Evolutionary conservation across 441 rosid genomes (phyloP).

Genomic region (Gossypium aridum): DNA sequence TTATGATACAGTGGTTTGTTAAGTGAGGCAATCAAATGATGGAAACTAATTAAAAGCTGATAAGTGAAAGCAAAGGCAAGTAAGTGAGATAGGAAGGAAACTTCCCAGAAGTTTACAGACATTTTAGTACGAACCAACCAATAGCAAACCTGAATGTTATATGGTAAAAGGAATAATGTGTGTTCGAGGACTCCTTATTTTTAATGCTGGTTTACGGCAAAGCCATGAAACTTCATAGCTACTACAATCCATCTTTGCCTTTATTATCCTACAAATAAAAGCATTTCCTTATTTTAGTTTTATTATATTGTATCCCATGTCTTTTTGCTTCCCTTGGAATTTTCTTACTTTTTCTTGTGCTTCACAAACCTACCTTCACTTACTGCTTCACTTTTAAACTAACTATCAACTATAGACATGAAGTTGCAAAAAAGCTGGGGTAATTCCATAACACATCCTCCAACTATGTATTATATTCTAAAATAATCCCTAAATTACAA

Average conservation of each 20-base stretch:
- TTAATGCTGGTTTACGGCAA: not conserved
- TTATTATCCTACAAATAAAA: not conserved
- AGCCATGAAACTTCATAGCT: conserved; percentile 34
- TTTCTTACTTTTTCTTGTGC: too few relatives aligned
- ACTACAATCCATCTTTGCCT: conserved; percentile 15
- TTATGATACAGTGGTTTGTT: not conserved
- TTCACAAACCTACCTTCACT: too few relatives aligned
- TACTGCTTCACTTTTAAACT: too few relatives aligned
- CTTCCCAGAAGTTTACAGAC: conserved; percentile 16
- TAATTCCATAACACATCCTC: too few relatives aligned
- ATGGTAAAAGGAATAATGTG: not conserved
- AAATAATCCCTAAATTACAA: too few relatives aligned
- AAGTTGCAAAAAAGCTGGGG: too few relatives aligned
- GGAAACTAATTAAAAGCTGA: not conserved
- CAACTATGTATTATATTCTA: too few relatives aligned
- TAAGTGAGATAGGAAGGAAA: not conserved
- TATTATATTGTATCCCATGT: not conserved
- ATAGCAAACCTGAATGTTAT: not conserved
- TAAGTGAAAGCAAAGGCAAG: not conserved
- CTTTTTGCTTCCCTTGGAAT: too few relatives aligned
- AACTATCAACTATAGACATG: too few relatives aligned
- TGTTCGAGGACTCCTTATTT: not conserved
- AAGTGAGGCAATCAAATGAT: not conserved
- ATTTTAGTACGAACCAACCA: not conserved
- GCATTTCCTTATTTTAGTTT: not conserved